Conservation (phyloP, 106 monocot genomes). For the Ottelia alismoides region DNA sequence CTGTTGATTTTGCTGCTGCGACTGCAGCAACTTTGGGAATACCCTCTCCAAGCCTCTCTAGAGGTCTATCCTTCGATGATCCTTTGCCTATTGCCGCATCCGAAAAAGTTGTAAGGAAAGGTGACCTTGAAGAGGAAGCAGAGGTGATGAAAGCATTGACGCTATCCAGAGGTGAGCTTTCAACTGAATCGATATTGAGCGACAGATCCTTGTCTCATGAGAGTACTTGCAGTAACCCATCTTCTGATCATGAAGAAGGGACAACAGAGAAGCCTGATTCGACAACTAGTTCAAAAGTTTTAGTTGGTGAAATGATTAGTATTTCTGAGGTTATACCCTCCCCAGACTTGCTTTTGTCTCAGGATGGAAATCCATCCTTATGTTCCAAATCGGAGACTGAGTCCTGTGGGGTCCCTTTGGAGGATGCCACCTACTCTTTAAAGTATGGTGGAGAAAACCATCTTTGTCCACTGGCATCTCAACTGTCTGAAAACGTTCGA, state of each 20-base stretch:
- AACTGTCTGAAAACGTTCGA: too few relatives aligned
- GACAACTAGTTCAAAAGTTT: neutral
- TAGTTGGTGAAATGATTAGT: constrained; percentile 3
- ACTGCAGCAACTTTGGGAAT: constrained; percentile 76
- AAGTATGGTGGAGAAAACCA: too few relatives aligned
- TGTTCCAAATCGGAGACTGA: too few relatives aligned
- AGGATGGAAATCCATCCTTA: constrained; percentile 3
- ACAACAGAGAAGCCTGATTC: neutral
- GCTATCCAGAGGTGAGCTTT: constrained; percentile 40
- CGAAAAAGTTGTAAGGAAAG: constrained; percentile 34
- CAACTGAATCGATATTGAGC: constrained; percentile 1
- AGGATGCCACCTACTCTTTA: too few relatives aligned
- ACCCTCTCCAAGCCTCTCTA: constrained; percentile 65
- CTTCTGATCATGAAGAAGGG: neutral
- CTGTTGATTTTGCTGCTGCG: constrained; percentile 87
- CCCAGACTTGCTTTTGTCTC: constrained; percentile 6
- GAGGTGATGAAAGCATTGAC: constrained; percentile 57
- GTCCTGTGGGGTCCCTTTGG: too few relatives aligned
- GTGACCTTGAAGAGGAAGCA: constrained; percentile 69
- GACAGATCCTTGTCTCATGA: constrained; percentile 2
- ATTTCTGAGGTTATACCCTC: constrained; percentile 17
- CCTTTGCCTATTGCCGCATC: constrained; percentile 6
- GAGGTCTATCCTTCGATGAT: constrained; percentile 66
- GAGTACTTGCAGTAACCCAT: neutral
- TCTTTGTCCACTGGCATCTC: too few relatives aligned